Conservation (phyloP, 257 asterid species). For the Nicotiana paniculata region DNA sequence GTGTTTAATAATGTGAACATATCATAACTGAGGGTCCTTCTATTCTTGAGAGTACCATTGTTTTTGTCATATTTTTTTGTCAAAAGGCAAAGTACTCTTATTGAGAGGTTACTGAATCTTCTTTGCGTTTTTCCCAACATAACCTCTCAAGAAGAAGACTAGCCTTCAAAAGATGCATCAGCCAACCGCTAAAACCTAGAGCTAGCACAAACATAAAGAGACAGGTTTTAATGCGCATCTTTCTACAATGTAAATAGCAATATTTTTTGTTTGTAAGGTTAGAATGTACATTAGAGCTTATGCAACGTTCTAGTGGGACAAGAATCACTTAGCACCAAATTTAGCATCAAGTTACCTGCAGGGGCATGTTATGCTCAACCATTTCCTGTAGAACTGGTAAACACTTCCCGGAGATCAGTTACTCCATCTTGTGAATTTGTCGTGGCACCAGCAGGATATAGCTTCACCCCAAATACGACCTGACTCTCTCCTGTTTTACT, state of each 20-base stretch:
- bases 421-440: slow-evolving; percentile 98
- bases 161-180: not conserved
- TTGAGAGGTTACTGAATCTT: not conserved
- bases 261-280: not conserved
- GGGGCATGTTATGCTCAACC: slow-evolving; percentile 81
- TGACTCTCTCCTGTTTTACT: slow-evolving; percentile 66
- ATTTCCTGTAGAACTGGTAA: slow-evolving; percentile 91
- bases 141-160: not conserved
- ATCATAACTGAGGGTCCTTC: too few relatives aligned
- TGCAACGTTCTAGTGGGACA: not conserved
- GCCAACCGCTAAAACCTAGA: not conserved
- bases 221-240: not conserved
- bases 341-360: slow-evolving; percentile 43
- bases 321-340: not conserved
- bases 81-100: not conserved
- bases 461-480: slow-evolving; percentile 71
- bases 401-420: slow-evolving; percentile 90
- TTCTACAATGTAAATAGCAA: not conserved
- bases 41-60: too few relatives aligned
- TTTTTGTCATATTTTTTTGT: not conserved
- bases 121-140: not conserved
- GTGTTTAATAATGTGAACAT: too few relatives aligned
- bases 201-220: not conserved
- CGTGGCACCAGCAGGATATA: slow-evolving; percentile 98
- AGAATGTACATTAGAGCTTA: not conserved